Conservation (phyloP, 2,329 filamentous ascomycete species). For the Fonsecaea nubica region DNA sequence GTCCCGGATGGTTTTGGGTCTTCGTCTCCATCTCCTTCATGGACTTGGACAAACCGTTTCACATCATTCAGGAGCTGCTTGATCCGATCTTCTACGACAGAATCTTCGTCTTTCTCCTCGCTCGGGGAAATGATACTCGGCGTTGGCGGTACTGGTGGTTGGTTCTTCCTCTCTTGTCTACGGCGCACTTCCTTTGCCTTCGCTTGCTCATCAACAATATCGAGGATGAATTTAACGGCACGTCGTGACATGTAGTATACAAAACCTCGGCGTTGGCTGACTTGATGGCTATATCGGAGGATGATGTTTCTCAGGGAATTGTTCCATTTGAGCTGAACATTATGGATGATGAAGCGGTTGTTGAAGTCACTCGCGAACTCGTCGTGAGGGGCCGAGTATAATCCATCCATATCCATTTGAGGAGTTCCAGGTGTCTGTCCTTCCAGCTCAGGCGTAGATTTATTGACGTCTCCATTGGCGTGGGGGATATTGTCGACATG, state of each 20-base stretch:
- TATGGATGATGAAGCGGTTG: slow-evolving; percentile 97
- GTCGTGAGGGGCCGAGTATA: slow-evolving; percentile 72
- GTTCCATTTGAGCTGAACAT: slow-evolving; percentile 98
- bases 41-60: slow-evolving; percentile 77
- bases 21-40: slow-evolving; percentile 58
- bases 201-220: slow-evolving; percentile 93
- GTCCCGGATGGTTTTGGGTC: slow-evolving; percentile 33
- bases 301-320: slow-evolving; percentile 95
- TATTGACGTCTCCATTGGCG: slow-evolving; percentile 42
- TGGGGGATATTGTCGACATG: slow-evolving; percentile 19
- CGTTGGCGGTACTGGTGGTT: slow-evolving; percentile 25
- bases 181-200: slow-evolving; percentile 65
- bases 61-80: slow-evolving; percentile 84
- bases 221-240: slow-evolving; percentile 96
- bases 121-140: slow-evolving; percentile 44
- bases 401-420: slow-evolving; percentile 56
- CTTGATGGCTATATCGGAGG: slow-evolving; percentile 95
- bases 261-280: slow-evolving; percentile 92
- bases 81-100: slow-evolving; percentile 82
- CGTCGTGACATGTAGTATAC: slow-evolving; percentile 96
- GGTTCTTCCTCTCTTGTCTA: slow-evolving; percentile 34
- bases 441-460: slow-evolving; percentile 45
- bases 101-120: slow-evolving; percentile 63
- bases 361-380: slow-evolving; percentile 95
- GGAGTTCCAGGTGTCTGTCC: slow-evolving; percentile 60